phyloP scores from a whole-genome alignment of 805 yeast genomes.

The Kluyveromyces dobzhanskii region DNA sequence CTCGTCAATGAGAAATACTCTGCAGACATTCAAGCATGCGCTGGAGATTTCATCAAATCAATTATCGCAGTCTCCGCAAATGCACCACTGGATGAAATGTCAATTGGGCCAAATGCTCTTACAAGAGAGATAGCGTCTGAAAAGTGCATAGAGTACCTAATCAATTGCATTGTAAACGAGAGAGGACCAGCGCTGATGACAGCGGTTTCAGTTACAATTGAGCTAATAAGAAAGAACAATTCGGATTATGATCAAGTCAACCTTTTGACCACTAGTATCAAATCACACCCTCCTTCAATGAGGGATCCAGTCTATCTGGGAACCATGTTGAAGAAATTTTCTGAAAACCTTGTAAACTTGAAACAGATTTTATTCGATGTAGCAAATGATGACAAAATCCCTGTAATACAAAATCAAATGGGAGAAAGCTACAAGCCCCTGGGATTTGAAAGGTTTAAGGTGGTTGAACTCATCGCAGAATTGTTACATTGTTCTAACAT shows the following conservation, averaged over 20 bases:
- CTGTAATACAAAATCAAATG: conserved; percentile 49
- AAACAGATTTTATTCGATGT: conserved; percentile 19
- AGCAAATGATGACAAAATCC: conserved; percentile 12
- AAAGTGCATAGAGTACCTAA: conserved; percentile 49
- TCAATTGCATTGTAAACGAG: conserved; percentile 55
- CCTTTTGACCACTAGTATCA: conserved; percentile 62
- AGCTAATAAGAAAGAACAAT: conserved; percentile 87
- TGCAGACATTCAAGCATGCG: conserved; percentile 75
- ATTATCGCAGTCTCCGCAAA: conserved; percentile 92
- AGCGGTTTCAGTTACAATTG: conserved; percentile 89
- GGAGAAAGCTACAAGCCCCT: conserved; percentile 57
- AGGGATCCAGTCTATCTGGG: conserved; percentile 92
- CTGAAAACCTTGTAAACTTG: conserved; percentile 42
- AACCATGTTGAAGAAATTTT: conserved; percentile 62
- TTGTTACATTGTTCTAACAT: conserved; percentile 95
- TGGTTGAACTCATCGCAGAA: conserved; percentile 90
- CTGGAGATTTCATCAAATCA: conserved; percentile 90
- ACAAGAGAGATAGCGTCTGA: conserved; percentile 80
- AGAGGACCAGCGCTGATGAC: conserved; percentile 80
- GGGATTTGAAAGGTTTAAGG: conserved; percentile 85
- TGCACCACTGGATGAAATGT: conserved; percentile 64
- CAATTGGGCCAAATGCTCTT: conserved; percentile 89
- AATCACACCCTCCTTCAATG: conserved; percentile 79
- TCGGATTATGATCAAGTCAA: conserved; percentile 89
- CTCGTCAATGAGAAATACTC: conserved; percentile 47